Evolutionary conservation across 2,329 filamentous ascomycete species (phyloP), one percentile per base, ranked within the genome.

Genomic region (Trichoderma oligosporum): DNA sequence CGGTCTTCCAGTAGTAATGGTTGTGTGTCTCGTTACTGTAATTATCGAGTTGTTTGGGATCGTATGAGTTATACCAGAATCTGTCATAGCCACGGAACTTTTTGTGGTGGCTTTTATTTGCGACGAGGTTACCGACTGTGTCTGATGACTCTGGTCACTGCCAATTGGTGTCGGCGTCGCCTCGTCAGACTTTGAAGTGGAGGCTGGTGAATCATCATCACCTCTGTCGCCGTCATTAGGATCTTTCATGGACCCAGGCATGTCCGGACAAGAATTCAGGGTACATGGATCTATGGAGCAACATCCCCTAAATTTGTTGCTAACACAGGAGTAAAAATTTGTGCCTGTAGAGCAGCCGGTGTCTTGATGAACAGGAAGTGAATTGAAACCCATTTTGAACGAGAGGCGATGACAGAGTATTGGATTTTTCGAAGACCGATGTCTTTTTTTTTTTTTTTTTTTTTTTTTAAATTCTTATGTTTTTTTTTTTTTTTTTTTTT

Each of bases 271-370:
- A 6, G 56, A 61, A 2, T 56, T 42, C 46, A 66, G 49, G 3
- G 60, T 56, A 63, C 80, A 82, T 14, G 78, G 73, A 59, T 79
- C 65, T 12, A 71, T 64, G 12, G 68, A 64, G 64, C 79, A 82
- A 62, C 80, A 82, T 16, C 76, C 78, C 2, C 49, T 57, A 61
- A 75, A 79, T 29, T 61, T 60, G 61, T 67, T 73, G 46, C 51
- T 38, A 12, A 46, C 58, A 61, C 77, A 81, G 22, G 59, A 48
- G 61, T 75, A 79, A 60, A 69, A 78, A 27, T 49, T 29, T 18
- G 61, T 62, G 57, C 67, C 70, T 7, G 57, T 3, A 6, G 66
- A 59, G 46, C 76, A 77, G 46, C 51, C 46, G 11, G 14, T 59
- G 29, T 38, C 47, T 27, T 54, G 44, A 25, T 22, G 52, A n/a